Evolutionary conservation across 2,329 filamentous ascomycete species (phyloP), one percentile per base, ranked within the genome.

Genomic region (Colletotrichum musicola): DNA sequence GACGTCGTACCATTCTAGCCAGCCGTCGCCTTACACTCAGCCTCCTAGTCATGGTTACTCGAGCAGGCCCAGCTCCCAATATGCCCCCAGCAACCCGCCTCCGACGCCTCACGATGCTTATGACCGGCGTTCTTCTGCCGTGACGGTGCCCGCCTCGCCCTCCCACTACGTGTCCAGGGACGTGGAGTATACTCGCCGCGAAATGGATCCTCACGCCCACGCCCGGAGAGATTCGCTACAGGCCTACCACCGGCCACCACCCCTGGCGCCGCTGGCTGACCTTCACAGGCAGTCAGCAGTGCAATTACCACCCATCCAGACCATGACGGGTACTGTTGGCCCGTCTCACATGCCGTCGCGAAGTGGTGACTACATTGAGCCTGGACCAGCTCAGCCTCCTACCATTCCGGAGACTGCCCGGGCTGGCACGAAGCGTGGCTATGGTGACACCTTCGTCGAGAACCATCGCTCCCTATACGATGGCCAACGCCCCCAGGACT

Each of bases 1-100:
- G 1, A 75, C 77, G 2, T 65, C 65, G 3, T 81, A 81, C 38
- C 72, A 78, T 20, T 72, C 79, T 0, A 62, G 78, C 49, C 75
- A 79, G n/a, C 78, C 81, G 12, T 80, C 81, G n/a, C 79, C 82
- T 2, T 83, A 84, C 72, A 74, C 68, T 38, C 79, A 75, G 77
- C 82, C 47, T 77, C 81, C 61, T 86, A 86, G 40, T 4, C 78
- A 80, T 63, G 70, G 69, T 44, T 80, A 78, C 53, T 70, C 73
- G 20, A 73, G 71, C 38, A 75, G 77, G 27, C 73, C 66, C 55
- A 53, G 75, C 51, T 75, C 79, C n/a, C 74, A 75, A 14, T 77
- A 75, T 40, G 69, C 76, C 16, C 76, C 80, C 13, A 64, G 59
- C 62, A 62, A 69, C 13, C 78, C 79, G 4, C 72, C 74, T 4